These are phyloP conservation scores for Mrakia gelida DNA, from an alignment of 768 basidiomycete genomes.

Conservation along the genomic window DNA sequence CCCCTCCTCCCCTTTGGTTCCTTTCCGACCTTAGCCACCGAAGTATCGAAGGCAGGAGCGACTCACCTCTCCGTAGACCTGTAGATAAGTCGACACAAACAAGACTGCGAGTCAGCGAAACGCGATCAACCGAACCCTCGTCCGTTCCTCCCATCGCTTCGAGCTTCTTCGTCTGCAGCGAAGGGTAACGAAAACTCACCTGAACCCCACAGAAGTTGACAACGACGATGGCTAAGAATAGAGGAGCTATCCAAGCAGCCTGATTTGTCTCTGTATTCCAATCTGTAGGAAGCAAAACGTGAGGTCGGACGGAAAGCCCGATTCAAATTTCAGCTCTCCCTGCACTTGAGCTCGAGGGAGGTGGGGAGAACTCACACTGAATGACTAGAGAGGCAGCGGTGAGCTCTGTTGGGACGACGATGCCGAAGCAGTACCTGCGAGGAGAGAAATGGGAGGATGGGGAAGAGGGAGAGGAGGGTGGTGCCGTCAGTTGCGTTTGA, in stretches of 20 bases:
- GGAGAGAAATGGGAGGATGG: not conserved
- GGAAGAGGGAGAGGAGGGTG: not conserved
- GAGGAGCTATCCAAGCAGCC: conserved; percentile 47
- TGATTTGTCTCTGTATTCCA: conserved; percentile 49
- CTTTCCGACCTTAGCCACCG: too few species aligned
- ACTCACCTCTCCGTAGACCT: too few species aligned
- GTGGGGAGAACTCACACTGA: conserved; percentile 52
- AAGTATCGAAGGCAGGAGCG: too few species aligned
- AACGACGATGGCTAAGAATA: conserved; percentile 39
- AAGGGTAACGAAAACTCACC: conserved; percentile 45
- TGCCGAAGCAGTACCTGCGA: conserved; percentile 39
- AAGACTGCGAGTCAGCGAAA: too few species aligned
- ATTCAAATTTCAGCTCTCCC: too few species aligned
- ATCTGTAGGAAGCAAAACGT: conserved; percentile 50
- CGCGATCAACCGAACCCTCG: too few species aligned
- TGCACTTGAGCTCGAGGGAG: not conserved
- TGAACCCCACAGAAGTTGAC: conserved; percentile 49
- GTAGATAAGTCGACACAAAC: too few species aligned
- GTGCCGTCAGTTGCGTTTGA: too few species aligned
- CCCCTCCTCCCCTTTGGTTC: too few species aligned
- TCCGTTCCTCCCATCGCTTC: too few species aligned
- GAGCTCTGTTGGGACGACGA: conserved; percentile 24
- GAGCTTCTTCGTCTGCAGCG: too few species aligned
- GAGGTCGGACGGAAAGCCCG: too few species aligned
- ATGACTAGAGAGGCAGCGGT: conserved; percentile 38